Percentiles rank a stretch among this genome's conserved stretches.
Conservation (phyloP, 2,329 filamentous ascomycete species). For the Hymenoscyphus linearis region DNA sequence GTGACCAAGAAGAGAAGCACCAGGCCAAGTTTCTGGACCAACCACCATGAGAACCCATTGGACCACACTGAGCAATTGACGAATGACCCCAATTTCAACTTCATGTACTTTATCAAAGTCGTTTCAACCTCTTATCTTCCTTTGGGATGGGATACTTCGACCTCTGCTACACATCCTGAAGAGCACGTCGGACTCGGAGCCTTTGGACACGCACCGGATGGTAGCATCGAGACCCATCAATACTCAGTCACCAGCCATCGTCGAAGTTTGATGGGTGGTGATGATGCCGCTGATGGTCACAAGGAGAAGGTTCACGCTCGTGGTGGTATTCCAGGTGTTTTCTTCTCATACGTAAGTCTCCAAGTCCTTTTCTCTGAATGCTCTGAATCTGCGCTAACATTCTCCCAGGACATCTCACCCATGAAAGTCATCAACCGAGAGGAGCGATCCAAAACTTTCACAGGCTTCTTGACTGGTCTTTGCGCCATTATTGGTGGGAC, state of each 20-base stretch:
- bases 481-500: constrained; percentile 95
- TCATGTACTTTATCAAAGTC: constrained; percentile 99
- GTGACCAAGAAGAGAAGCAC: constrained; percentile 55
- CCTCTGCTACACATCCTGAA: constrained; percentile 36
- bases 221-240: constrained; percentile 94
- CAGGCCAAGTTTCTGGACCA: constrained; percentile 64
- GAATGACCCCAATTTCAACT: constrained; percentile 82
- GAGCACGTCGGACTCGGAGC: constrained; percentile 60
- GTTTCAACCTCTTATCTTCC: constrained; percentile 93
- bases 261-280: constrained; percentile 76
- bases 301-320: constrained; percentile 84
- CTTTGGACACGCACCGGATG: constrained; percentile 61
- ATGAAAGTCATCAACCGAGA: constrained; percentile 99
- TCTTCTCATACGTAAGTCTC: constrained; percentile 87
- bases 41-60: constrained; percentile 87
- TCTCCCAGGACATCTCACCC: constrained; percentile 95
- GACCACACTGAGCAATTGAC: constrained; percentile 75
- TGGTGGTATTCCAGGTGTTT: constrained; percentile 93
- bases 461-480: constrained; percentile 86
- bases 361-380: not conserved
- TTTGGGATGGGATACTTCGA: constrained; percentile 69
- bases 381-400: constrained; percentile 20
- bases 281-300: constrained; percentile 81
- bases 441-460: constrained; percentile 80
- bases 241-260: constrained; percentile 98